Base-by-base conservation (phyloP, 2,329 filamentous ascomycete genomes). In the Monilinia aucupariae region DNA sequence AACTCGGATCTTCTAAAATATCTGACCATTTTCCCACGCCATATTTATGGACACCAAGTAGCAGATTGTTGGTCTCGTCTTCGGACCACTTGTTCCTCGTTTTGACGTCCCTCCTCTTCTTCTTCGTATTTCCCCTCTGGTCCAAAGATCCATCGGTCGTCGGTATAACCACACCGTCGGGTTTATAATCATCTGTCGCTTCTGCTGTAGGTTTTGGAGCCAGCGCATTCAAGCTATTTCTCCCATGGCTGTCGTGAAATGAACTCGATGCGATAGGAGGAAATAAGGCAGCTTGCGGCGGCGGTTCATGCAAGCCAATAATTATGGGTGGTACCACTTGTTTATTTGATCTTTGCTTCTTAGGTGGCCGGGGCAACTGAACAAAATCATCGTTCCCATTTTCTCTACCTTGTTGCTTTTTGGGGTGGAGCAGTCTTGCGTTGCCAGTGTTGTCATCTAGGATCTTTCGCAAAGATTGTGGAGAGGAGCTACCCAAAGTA, bases 11-110 rank as follows among this genome's bases (percentile, higher is more conserved):
- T 56, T 85, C 83, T 30, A 87, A 74, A 39, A 88, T 88, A 62
- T 78, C 82, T 10, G 83, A 86, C 85, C 85, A 88, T 68, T 83
- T 85, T 45, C 85, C 85, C 10, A 88, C 81, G 0, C 85, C 85
- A 69, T 88, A 80, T 39, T 82, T 81, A 68, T 80, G 80, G 34
- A 87, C 85, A 0, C 85, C 85, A 3, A 85, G 75, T 17, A 88
- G 73, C 10, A 88, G 76, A 67, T 85, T 79, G 58, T 82, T 85
- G 1, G 85, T 88, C 72, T 88, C 85, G 63, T 85, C 81, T 65
- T 87, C 83, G 0, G 83, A 82, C 85, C 85, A 88, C 68, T 85
- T 86, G 59, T 81, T 79, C 64, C 85, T 78, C 1, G 82, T 80
- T 68, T 85, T 86, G 8, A 81, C 79, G 10, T 81, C 79, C 13